phyloP scores from a whole-genome alignment of 148 eudicot genomes.

The Pharnaceum exiguum region DNA sequence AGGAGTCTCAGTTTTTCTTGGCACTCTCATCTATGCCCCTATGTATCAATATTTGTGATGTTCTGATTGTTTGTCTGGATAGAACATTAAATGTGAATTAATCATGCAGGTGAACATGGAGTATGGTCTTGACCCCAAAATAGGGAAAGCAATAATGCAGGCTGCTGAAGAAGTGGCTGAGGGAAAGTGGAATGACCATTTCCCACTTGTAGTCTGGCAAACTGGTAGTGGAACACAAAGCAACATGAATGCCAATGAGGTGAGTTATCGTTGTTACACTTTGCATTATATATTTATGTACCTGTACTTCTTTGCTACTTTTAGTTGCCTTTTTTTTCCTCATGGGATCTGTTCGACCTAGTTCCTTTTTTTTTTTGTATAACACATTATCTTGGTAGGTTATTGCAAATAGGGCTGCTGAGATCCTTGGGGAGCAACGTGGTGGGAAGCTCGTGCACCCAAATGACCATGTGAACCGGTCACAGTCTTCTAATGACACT shows the following conservation, averaged over 20 bases:
- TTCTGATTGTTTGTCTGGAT: constrained; percentile 4
- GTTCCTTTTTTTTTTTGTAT: not conserved
- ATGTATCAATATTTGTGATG: too few species aligned
- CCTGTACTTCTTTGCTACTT: not conserved
- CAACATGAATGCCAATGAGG: constrained; percentile 99
- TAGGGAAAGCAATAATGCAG: constrained; percentile 96
- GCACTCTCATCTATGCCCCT: too few species aligned
- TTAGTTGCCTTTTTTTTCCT: too few species aligned
- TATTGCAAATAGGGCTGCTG: constrained; percentile 97
- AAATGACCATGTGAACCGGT: constrained; percentile 97
- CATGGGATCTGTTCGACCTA: not conserved
- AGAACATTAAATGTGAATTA: constrained; percentile 3
- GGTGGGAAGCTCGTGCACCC: constrained; percentile 97
- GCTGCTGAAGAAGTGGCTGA: constrained; percentile 98
- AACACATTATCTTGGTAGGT: constrained; percentile 57
- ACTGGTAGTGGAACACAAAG: constrained; percentile 99
- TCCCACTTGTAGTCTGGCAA: constrained; percentile 96
- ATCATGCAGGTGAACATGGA: constrained; percentile 85
- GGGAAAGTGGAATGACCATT: constrained; percentile 88
- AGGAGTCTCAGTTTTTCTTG: too few species aligned
- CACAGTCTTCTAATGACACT: constrained; percentile 98
- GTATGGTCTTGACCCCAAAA: constrained; percentile 85
- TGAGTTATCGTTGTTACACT: constrained; percentile 14
- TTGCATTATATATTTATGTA: not conserved
- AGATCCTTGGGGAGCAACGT: constrained; percentile 90